Conservation (phyloP, 73 alveolate genomes). For the Tetrahymena thermophila region DNA sequence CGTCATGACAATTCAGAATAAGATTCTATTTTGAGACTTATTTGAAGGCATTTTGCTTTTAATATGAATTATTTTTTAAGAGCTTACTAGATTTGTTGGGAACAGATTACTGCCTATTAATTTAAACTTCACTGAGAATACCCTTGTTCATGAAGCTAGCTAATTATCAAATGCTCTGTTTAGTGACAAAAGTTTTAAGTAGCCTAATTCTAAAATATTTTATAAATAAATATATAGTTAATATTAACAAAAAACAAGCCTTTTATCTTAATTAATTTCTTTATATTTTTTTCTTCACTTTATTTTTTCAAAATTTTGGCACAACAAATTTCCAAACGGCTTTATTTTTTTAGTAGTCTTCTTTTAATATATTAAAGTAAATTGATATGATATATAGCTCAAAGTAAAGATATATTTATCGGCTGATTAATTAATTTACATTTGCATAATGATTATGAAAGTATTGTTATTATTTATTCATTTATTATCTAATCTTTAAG, state of each 20-base stretch:
- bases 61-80: not conserved
- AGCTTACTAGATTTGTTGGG: not conserved
- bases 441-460: not conserved
- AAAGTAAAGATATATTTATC: not conserved
- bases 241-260: not conserved
- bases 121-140: not conserved
- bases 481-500: not conserved
- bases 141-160: not conserved
- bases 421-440: not conserved
- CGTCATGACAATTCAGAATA: not conserved
- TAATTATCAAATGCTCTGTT: not conserved
- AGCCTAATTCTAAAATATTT: not conserved
- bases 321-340: conserved; percentile 1
- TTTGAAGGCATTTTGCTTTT: not conserved
- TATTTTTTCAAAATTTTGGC: not conserved
- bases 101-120: not conserved
- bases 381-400: not conserved
- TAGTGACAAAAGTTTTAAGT: not conserved
- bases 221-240: no score
- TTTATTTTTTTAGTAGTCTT: not conserved
- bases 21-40: not conserved
- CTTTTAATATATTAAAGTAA: not conserved
- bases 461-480: not conserved
- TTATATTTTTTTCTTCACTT: not conserved
- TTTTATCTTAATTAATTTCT: not conserved